Conservation (phyloP, 305 asterid genomes). For the Fraxinus xanthoxyloides region DNA sequence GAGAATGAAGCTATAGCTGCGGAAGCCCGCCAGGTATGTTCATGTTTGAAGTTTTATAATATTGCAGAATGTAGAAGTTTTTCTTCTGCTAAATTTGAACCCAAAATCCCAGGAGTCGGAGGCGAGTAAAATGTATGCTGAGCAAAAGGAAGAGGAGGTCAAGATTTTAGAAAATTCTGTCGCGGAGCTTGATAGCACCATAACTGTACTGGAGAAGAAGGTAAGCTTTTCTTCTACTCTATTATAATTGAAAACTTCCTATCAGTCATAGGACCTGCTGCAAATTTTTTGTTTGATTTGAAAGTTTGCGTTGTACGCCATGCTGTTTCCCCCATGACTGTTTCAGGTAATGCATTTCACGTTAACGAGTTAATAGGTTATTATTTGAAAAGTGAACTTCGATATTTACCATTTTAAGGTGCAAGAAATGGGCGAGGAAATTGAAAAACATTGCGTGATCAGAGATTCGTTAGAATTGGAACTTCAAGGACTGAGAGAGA, state of each 20-base stretch:
- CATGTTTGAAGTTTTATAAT: slow-evolving; percentile 19
- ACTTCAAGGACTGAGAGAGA: slow-evolving; percentile 62
- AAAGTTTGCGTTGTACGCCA: background rate
- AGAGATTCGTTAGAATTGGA: slow-evolving; percentile 71
- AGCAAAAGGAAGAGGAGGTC: slow-evolving; percentile 92
- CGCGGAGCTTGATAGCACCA: slow-evolving; percentile 90
- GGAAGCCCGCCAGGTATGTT: slow-evolving; percentile 70
- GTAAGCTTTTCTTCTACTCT: slow-evolving; percentile 39
- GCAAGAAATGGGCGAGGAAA: slow-evolving; percentile 81
- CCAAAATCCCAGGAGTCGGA: slow-evolving; percentile 59
- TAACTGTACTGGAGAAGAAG: slow-evolving; percentile 80
- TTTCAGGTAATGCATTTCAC: slow-evolving; percentile 1
- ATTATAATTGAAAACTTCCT: slow-evolving; percentile 12
- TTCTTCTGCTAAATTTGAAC: slow-evolving; percentile 24
- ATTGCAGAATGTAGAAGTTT: slow-evolving; percentile 18
- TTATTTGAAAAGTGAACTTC: slow-evolving; percentile 10
- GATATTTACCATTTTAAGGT: slow-evolving; percentile 41
- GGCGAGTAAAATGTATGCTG: slow-evolving; percentile 72
- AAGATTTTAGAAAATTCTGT: slow-evolving; percentile 75
- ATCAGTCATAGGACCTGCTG: slow-evolving; percentile 11
- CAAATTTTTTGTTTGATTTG: slow-evolving; percentile 15
- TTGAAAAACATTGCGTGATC: slow-evolving; percentile 49
- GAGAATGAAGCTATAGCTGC: slow-evolving; percentile 83
- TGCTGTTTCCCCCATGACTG: slow-evolving; percentile 1
- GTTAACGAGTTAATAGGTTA: slow-evolving; percentile 3